Conservation (phyloP, 202 grass and related monocot genomes). For the Eragrostis tef region DNA sequence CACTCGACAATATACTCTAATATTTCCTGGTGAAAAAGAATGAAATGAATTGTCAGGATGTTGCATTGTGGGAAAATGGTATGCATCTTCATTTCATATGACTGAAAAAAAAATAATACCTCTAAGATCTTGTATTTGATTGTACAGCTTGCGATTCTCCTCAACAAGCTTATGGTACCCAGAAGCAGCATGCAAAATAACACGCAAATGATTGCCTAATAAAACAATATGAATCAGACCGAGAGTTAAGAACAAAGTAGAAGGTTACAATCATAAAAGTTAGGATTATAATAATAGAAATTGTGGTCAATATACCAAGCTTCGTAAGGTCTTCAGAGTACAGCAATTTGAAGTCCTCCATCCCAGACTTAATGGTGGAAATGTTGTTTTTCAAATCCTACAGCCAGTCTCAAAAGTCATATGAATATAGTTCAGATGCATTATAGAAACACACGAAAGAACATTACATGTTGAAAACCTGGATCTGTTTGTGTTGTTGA, state of each 20-base stretch:
- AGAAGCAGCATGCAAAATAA: slow-evolving; percentile 77
- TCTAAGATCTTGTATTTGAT: slow-evolving; percentile 86
- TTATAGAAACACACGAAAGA: slow-evolving; percentile 36
- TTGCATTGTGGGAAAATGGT: slow-evolving; percentile 8
- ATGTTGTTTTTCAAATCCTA: slow-evolving; percentile 71
- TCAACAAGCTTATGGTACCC: slow-evolving; percentile 79
- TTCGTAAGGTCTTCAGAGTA: slow-evolving; percentile 63
- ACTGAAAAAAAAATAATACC: slow-evolving; percentile 46
- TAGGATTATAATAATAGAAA: slow-evolving; percentile 31
- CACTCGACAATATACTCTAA: slow-evolving; percentile 92
- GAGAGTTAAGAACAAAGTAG: not conserved
- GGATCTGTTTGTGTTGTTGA: slow-evolving; percentile 70
- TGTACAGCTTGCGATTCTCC: slow-evolving; percentile 91
- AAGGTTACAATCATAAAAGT: slow-evolving; percentile 36
- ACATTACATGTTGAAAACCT: slow-evolving; percentile 44
- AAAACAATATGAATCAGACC: slow-evolving; percentile 33
- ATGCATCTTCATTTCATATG: slow-evolving; percentile 27
- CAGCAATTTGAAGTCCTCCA: slow-evolving; percentile 66
- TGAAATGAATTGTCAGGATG: slow-evolving; percentile 20
- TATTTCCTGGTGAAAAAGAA: slow-evolving; percentile 68
- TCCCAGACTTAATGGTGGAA: slow-evolving; percentile 65
- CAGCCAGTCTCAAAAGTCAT: slow-evolving; percentile 41
- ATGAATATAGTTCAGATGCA: slow-evolving; percentile 26
- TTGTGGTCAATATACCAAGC: slow-evolving; percentile 57
- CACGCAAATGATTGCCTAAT: slow-evolving; percentile 67